phyloP scores from a whole-genome alignment of 148 eudicot species.

The Persicaria tinctoria region DNA sequence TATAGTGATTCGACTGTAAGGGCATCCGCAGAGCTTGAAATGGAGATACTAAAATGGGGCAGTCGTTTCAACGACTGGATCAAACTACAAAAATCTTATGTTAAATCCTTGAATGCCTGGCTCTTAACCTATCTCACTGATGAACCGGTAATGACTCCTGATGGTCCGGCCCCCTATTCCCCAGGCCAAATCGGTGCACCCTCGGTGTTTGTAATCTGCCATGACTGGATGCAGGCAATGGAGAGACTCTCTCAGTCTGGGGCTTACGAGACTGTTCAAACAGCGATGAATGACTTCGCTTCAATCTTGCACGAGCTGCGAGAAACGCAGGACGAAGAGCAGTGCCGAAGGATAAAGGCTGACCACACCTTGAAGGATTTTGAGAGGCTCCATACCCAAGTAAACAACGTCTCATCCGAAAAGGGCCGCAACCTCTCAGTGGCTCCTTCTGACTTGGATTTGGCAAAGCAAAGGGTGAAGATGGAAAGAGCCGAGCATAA shows the following conservation, averaged over 20 bases:
- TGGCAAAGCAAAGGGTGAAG: constrained; percentile 39
- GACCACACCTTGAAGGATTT: constrained; percentile 60
- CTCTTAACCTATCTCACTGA: constrained; percentile 52
- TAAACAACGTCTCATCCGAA: constrained; percentile 24
- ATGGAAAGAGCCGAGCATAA: constrained; percentile 62
- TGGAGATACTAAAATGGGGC: constrained; percentile 65
- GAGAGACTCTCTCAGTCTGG: constrained; percentile 44
- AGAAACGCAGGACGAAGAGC: constrained; percentile 83
- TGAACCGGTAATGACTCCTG: constrained; percentile 59
- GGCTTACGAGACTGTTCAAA: constrained; percentile 28
- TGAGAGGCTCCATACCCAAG: constrained; percentile 37
- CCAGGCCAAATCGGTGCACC: constrained; percentile 85
- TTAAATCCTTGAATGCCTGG: constrained; percentile 70
- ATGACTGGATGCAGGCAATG: constrained; percentile 82
- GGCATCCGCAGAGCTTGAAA: constrained; percentile 65
- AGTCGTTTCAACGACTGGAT: constrained; percentile 58
- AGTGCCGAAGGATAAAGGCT: constrained; percentile 51
- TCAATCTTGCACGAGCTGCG: constrained; percentile 46
- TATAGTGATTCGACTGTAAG: constrained; percentile 53
- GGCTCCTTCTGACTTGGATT: constrained; percentile 66
- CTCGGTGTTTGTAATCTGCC: constrained; percentile 62
- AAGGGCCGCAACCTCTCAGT: constrained; percentile 43
- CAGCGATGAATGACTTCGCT: constrained; percentile 64
- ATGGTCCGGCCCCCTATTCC: constrained; percentile 67
- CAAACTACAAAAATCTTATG: constrained; percentile 56